Percentiles rank a stretch among this genome's conserved stretches.
phyloP scores from a whole-genome alignment of 2,329 filamentous ascomycete genomes.

The Harringtonia aguacate region DNA sequence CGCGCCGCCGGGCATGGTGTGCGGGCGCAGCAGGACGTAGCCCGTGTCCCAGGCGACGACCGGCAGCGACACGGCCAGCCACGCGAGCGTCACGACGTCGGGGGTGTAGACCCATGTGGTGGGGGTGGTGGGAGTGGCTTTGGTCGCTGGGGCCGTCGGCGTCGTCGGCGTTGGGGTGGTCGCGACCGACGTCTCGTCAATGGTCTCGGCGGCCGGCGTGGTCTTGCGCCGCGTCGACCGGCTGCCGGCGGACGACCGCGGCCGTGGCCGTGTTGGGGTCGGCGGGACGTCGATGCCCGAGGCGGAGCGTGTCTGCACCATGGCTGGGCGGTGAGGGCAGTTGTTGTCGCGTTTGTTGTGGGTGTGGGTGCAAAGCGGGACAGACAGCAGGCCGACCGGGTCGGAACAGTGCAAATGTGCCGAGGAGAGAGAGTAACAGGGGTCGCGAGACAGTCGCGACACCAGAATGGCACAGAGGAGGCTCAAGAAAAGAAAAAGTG shows the following conservation, averaged over 20 bases:
- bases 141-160: no score
- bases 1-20: slow-evolving; percentile 68
- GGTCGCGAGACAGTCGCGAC: no score
- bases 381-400: no score
- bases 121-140: slow-evolving; percentile 3
- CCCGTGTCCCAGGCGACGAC: slow-evolving; percentile 72
- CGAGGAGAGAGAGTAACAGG: no score
- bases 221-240: neutral
- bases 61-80: slow-evolving; percentile 65
- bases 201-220: slow-evolving; percentile 6
- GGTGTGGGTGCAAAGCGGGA: no score
- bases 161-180: neutral
- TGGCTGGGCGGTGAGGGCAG: neutral
- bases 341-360: no score
- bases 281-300: slow-evolving; percentile 12
- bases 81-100: slow-evolving; percentile 41
- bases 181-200: no score
- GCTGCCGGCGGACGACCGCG: slow-evolving; percentile 5
- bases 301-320: slow-evolving; percentile 15
- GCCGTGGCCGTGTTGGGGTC: slow-evolving; percentile 5
- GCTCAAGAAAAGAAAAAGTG: no score
- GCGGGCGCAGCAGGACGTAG: slow-evolving; percentile 71
- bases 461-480: no score
- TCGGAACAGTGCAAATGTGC: no score
- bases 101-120: slow-evolving; percentile 34